A percentile compares a stretch with the other conserved stretches of the same genome.
These are phyloP conservation scores for Puya raimondii DNA, from an alignment of 176 grass and related monocot species.

Conservation along the genomic window DNA sequence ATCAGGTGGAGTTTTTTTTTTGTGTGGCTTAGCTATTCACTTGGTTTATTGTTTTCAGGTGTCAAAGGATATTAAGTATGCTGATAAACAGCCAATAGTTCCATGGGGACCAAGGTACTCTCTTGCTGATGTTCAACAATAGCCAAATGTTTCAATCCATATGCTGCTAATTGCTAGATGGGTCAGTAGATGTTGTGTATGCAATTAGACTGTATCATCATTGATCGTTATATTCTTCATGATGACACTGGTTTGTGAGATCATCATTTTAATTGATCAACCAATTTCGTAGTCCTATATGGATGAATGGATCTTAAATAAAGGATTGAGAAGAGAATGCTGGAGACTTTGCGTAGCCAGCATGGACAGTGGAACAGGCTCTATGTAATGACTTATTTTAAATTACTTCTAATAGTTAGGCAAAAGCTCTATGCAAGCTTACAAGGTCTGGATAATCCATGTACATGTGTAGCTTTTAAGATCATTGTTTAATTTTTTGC, in stretches of 20 bases:
- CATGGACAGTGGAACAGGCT: neutral
- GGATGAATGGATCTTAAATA: too few relatives aligned
- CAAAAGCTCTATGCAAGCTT: too few relatives aligned
- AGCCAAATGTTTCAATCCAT: neutral
- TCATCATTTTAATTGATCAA: too few relatives aligned
- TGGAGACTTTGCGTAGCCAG: neutral
- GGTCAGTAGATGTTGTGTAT: neutral
- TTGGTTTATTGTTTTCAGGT: slow-evolving; percentile 34
- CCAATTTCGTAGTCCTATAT: too few relatives aligned
- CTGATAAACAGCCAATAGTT: slow-evolving; percentile 80
- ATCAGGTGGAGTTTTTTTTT: neutral
- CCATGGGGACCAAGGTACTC: slow-evolving; percentile 81
- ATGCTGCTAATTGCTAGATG: neutral
- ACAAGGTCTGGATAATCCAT: too few relatives aligned
- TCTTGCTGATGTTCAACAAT: slow-evolving; percentile 5
- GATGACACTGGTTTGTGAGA: too few relatives aligned
- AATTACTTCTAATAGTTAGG: neutral
- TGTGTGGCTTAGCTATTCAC: neutral
- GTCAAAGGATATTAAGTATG: slow-evolving; percentile 90
- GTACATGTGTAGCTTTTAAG: too few relatives aligned
- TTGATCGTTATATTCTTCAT: neutral
- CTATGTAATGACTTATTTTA: neutral
- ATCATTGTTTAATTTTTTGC: too few relatives aligned
- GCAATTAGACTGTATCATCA: neutral
- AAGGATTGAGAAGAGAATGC: too few relatives aligned